Percentiles rank a stretch among this genome's conserved stretches.
These are phyloP conservation scores for Panus rudis DNA, from an alignment of 768 basidiomycete genomes.

Conservation along the genomic window DNA sequence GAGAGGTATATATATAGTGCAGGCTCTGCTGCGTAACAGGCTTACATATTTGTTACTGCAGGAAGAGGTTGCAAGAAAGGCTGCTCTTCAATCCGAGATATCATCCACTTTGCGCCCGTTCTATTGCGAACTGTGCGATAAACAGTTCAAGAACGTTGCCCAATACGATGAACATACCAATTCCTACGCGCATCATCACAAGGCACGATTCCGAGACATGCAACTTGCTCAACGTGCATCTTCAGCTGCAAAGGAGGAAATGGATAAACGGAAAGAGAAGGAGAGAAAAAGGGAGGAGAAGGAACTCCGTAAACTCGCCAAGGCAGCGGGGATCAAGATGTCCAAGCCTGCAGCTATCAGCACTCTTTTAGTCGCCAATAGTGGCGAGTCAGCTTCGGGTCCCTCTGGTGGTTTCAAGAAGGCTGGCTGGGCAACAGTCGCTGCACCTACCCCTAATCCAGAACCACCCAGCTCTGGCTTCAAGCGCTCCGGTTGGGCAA, in stretches of 20 bases:
- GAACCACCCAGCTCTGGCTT: conserved; percentile 18
- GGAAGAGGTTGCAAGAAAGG: conserved; percentile 59
- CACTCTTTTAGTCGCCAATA: conserved; percentile 15
- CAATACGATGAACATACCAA: conserved; percentile 90
- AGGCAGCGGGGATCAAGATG: conserved; percentile 74
- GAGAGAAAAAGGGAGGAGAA: conserved; percentile 82
- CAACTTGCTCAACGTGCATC: conserved; percentile 56
- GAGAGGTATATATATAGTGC: conserved; percentile 47
- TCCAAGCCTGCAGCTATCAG: conserved; percentile 20
- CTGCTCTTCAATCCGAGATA: conserved; percentile 63
- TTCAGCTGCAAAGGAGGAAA: conserved; percentile 55
- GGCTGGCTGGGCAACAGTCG: conserved; percentile 42
- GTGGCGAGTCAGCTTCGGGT: not conserved
- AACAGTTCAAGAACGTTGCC: conserved; percentile 80
- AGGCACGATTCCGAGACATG: conserved; percentile 76
- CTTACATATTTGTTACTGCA: conserved; percentile 19
- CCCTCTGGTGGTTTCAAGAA: conserved; percentile 28
- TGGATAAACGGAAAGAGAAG: conserved; percentile 76
- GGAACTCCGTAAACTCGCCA: conserved; percentile 77
- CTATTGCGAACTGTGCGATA: conserved; percentile 79
- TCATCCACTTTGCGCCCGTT: conserved; percentile 62
- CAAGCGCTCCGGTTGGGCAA: conserved; percentile 45
- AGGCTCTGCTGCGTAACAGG: not conserved
- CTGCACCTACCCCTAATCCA: conserved; percentile 22
- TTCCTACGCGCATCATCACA: conserved; percentile 84